Conservation (phyloP, 768 basidiomycete genomes). For the Mycena maculata region DNA sequence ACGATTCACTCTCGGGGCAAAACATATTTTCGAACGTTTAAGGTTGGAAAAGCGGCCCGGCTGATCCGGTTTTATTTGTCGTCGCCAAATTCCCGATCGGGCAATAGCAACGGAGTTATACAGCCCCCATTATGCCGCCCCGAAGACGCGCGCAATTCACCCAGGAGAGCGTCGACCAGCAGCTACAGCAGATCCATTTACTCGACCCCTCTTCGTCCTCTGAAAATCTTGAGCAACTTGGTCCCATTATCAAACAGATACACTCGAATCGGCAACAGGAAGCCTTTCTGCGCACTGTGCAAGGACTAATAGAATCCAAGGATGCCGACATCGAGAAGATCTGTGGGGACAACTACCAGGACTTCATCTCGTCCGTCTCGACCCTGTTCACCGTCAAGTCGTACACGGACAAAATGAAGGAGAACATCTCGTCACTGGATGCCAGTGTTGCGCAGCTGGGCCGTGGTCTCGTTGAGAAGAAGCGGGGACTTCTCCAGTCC, state of each 20-base stretch:
- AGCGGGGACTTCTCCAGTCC: constrained; percentile 86
- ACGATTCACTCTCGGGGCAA: no score
- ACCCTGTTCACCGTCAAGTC: constrained; percentile 96
- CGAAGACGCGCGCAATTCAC: constrained; percentile 81
- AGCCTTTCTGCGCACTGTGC: constrained; percentile 85
- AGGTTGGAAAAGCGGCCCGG: no score
- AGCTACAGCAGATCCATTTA: constrained; percentile 91
- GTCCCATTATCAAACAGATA: constrained; percentile 94
- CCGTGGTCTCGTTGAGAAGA: constrained; percentile 91
- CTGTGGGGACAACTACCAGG: constrained; percentile 96
- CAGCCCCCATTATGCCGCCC: constrained; percentile 69
- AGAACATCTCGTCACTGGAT: constrained; percentile 92
- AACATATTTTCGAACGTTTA: no score
- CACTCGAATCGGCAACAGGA: constrained; percentile 91
- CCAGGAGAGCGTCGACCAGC: constrained; percentile 87
- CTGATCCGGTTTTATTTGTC: no score
- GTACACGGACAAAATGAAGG: constrained; percentile 93
- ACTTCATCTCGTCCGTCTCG: constrained; percentile 97
- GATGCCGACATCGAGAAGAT: constrained; percentile 97
- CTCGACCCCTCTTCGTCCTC: constrained; percentile 89
- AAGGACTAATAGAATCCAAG: constrained; percentile 91
- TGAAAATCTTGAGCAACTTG: constrained; percentile 95
- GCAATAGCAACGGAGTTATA: constrained; percentile 32
- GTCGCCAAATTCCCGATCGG: no score
- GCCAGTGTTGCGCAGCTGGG: constrained; percentile 90